These are phyloP conservation scores for Globisporangium canariense DNA, from an alignment of 352 stramenopile species.

Conservation along the genomic window DNA sequence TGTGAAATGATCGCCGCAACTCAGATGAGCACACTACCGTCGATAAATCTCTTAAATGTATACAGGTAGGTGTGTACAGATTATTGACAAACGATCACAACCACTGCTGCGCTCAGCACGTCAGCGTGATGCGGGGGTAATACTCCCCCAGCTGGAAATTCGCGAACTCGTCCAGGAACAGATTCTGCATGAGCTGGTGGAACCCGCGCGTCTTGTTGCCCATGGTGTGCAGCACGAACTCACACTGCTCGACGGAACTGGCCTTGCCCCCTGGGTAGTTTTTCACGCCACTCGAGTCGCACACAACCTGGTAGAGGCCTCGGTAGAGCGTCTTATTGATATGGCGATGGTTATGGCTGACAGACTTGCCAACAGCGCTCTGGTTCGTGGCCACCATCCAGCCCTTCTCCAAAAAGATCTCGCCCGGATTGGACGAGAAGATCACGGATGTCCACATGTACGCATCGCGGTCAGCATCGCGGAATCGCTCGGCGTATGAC, in stretches of 20 bases:
- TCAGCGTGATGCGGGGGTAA: not conserved
- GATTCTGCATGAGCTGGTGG: conserved; percentile 14
- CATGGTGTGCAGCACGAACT: conserved; percentile 6
- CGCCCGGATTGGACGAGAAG: not conserved
- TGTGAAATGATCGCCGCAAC: too few relatives aligned
- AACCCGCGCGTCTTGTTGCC: conserved; percentile 4
- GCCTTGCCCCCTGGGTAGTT: not conserved
- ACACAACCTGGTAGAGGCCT: conserved; percentile 4
- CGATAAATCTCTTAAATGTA: too few relatives aligned
- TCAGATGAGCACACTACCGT: too few relatives aligned
- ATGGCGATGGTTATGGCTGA: not conserved
- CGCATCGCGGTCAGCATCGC: not conserved
- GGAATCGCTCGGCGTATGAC: conserved; percentile 6
- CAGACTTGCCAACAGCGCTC: not conserved
- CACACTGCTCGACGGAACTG: not conserved
- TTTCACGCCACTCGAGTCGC: not conserved
- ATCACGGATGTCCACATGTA: conserved; percentile 10
- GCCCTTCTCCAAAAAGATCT: conserved; percentile 7
- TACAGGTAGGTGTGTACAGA: too few relatives aligned
- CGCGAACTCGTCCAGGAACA: conserved; percentile 2
- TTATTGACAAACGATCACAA: not conserved
- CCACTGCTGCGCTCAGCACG: not conserved
- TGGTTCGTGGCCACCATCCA: conserved; percentile 8
- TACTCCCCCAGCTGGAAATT: not conserved
- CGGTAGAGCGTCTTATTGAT: conserved; percentile 5